A percentile compares a stretch with the other conserved stretches of the same genome.
These are phyloP conservation scores for Coniochaeta ligniaria DNA, from an alignment of 2,329 filamentous ascomycete species.

Conservation along the genomic window DNA sequence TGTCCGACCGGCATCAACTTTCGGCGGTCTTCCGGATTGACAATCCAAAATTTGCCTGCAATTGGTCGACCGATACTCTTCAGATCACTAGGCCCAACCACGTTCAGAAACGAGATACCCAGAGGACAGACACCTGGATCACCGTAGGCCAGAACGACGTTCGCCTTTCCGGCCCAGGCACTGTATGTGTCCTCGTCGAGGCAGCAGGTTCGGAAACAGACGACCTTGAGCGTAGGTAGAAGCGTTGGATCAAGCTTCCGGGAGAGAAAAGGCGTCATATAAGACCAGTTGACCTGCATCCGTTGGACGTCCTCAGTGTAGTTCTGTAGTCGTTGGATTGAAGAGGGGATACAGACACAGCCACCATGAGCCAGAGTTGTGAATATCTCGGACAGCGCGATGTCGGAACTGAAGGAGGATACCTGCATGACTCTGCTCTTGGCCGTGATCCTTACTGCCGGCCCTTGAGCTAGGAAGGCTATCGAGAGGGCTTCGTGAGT, in stretches of 20 bases:
- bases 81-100: conserved; percentile 27
- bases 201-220: conserved; percentile 41
- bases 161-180: conserved; percentile 37
- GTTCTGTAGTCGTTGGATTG: conserved; percentile 40
- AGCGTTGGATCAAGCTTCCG: conserved; percentile 28
- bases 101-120: conserved; percentile 39
- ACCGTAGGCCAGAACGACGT: conserved; percentile 43
- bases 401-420: conserved; percentile 49
- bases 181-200: conserved; percentile 41
- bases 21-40: conserved; percentile 43
- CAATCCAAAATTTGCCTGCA: conserved; percentile 42
- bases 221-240: conserved; percentile 28
- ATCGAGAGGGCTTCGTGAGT: conserved; percentile 53
- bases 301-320: conserved; percentile 40
- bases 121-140: conserved; percentile 43
- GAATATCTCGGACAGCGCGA: conserved; percentile 45
- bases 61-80: conserved; percentile 39
- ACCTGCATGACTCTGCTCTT: conserved; percentile 52
- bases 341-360: conserved; percentile 50
- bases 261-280: conserved; percentile 54
- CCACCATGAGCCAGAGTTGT: conserved; percentile 48
- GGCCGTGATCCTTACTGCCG: conserved; percentile 38
- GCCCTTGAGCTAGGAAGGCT: conserved; percentile 41
- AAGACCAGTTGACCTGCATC: conserved; percentile 43
- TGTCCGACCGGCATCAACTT: conserved; percentile 46